Evolutionary conservation across 306 rosid species (phyloP), one percentile per base, ranked within the genome.

Genomic region (Malus orientalis): DNA sequence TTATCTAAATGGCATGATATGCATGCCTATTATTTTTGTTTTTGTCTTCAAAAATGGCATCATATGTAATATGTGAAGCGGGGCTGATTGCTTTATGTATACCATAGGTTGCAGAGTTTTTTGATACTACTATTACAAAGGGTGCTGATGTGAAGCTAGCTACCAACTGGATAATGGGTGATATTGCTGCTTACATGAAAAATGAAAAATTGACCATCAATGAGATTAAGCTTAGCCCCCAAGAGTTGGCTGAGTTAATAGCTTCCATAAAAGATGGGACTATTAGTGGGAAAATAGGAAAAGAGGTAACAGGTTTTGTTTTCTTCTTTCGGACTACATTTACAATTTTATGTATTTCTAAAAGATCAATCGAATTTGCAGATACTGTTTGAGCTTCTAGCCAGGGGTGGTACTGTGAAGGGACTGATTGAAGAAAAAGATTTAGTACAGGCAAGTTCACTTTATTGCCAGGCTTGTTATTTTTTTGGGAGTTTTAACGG

Each of bases 111-210:
- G 91, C 97, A 63, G 87, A 90, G 11, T 89, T 76, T 90, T 95
- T 95, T 78, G 97, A 92, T 73, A 86, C 95, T 67, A 88, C 97
- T 42, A 86, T 92, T 38, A 81, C 92, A 70, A 92, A 79, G 77
- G 97, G 97, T 57, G 93, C 93, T 32, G 97, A 92, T 74, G 85
- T 89, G 81, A 95, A 95, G 89, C 83, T 92, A 54, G 97, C 89
- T 66, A 89, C 97, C 84, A 92, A 95, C 82, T 95, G 98, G 97
- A 89, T 95, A 81, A 95, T 92, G 97, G 85, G 97, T 58, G 98
- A 95, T 77, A 84, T 95, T 80, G 93, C 97, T 63, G 96, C 97
- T 38, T 90, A 85, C 81, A 79, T 92, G 96, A 95, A 95, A 84
- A 90, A 89, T 82, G 97, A 95, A 71, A 91, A 95, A 88, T 80